phyloP scores from a whole-genome alignment of 352 stramenopile genomes.

The Globisporangium rhizosaccharum region DNA sequence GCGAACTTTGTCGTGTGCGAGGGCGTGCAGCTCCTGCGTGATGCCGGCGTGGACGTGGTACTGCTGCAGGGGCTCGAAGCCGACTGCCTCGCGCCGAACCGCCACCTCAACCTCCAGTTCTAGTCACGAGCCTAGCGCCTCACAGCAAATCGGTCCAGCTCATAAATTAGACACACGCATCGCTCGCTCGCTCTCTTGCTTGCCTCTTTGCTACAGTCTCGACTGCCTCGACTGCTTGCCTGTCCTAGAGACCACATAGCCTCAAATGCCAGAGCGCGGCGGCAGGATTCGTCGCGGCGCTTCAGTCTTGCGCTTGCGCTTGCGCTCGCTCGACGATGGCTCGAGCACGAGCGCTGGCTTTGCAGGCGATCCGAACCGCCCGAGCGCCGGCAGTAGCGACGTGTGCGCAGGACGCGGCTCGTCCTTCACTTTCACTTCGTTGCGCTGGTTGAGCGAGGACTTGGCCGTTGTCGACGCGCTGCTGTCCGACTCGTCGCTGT shows the following conservation, averaged over 20 bases:
- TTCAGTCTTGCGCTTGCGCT: conserved; percentile 48
- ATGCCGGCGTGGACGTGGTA: conserved; percentile 61
- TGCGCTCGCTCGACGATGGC: conserved; percentile 26
- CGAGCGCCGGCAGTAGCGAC: conserved; percentile 12
- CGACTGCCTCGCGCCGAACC: conserved; percentile 74
- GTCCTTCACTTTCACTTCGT: conserved; percentile 10
- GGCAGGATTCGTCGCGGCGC: conserved; percentile 47
- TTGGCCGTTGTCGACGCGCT: neutral
- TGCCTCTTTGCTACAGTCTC: neutral
- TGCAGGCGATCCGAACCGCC: conserved; percentile 5
- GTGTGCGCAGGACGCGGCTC: neutral
- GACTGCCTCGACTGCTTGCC: no score
- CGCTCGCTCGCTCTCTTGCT: neutral
- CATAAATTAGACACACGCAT: conserved; percentile 2
- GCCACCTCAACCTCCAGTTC: conserved; percentile 58
- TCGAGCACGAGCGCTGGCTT: conserved; percentile 11
- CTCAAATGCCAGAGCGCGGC: conserved; percentile 1
- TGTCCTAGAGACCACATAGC: no score
- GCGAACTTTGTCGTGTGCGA: conserved; percentile 86
- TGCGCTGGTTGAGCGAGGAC: neutral
- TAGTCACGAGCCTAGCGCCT: conserved; percentile 15
- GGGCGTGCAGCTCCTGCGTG: conserved; percentile 63
- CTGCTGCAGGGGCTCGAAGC: conserved; percentile 64
- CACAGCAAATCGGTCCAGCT: neutral
- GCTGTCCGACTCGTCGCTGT: conserved; percentile 16